Conservation (phyloP, 352 stramenopile species). For the Chloridella minuta region DNA sequence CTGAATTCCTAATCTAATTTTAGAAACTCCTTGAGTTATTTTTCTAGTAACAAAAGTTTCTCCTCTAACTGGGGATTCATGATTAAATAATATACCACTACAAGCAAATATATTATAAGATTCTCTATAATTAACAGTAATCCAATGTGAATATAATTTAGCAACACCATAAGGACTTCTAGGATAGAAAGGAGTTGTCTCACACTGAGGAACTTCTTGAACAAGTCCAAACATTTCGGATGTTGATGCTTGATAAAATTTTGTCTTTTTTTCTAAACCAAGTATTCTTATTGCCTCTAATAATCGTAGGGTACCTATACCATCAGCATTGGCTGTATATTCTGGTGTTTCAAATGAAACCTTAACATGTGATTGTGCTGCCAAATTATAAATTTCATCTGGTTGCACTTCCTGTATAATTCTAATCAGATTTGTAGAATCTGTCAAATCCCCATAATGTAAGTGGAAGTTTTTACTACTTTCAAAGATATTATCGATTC, state of each 20-base stretch:
- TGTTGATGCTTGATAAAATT: conserved; percentile 48
- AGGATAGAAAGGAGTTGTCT: conserved; percentile 86
- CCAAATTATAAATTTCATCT: conserved; percentile 94
- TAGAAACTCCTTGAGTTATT: conserved; percentile 72
- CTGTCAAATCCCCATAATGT: conserved; percentile 91
- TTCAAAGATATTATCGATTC: conserved; percentile 67
- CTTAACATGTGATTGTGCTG: conserved; percentile 91
- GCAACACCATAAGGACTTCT: conserved; percentile 79
- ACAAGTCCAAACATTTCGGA: conserved; percentile 95
- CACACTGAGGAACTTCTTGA: conserved; percentile 65
- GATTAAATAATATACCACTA: conserved; percentile 98
- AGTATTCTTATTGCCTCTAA: conserved; percentile 60
- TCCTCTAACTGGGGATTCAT: conserved; percentile 77
- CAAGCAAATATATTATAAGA: conserved; percentile 62
- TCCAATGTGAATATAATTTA: conserved; percentile 97
- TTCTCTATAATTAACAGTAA: conserved; percentile 91
- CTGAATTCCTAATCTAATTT: conserved; percentile 53
- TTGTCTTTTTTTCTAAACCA: conserved; percentile 34
- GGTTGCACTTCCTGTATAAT: conserved; percentile 66
- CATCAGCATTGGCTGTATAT: conserved; percentile 93
- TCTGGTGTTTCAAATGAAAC: conserved; percentile 99
- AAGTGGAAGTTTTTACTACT: conserved; percentile 22
- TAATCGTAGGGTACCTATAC: conserved; percentile 64
- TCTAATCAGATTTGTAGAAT: conserved; percentile 73
- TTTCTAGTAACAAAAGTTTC: conserved; percentile 93